phyloP scores from a whole-genome alignment of 2,329 filamentous ascomycete species.

The Fulvia fulva region DNA sequence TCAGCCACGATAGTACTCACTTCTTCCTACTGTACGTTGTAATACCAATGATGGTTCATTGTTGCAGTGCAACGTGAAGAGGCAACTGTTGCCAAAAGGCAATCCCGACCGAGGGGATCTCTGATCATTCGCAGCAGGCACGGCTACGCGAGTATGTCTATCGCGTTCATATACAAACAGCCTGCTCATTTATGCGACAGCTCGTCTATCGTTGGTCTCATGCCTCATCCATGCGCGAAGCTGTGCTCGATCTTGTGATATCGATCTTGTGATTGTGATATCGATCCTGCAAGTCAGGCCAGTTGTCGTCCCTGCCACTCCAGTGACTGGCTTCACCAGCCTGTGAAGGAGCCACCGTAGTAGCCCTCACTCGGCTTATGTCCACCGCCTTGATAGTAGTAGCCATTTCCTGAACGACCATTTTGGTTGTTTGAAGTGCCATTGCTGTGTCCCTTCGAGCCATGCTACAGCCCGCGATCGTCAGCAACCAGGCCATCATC shows the following conservation, averaged over 20 bases:
- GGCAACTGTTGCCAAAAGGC: too few relatives aligned
- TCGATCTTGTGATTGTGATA: too few relatives aligned
- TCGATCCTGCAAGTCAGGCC: too few relatives aligned
- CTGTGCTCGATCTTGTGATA: background rate
- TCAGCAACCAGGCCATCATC: slow-evolving; percentile 21
- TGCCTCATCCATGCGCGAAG: background rate
- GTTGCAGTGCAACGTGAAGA: too few relatives aligned
- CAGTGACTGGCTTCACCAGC: background rate
- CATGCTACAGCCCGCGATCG: slow-evolving; percentile 17
- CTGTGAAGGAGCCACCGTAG: background rate
- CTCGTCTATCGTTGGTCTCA: background rate
- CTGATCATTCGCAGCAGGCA: too few relatives aligned
- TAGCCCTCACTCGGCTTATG: background rate
- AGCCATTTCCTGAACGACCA: background rate
- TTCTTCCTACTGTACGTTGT: too few relatives aligned
- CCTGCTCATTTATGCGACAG: too few relatives aligned
- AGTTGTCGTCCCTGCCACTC: background rate
- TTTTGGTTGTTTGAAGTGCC: background rate
- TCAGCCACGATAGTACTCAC: too few relatives aligned
- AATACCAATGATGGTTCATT: too few relatives aligned
- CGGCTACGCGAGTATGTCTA: too few relatives aligned
- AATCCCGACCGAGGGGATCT: too few relatives aligned
- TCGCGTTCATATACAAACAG: too few relatives aligned
- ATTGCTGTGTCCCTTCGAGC: background rate
- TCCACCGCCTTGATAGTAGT: background rate